Evolutionary conservation across 495 filamentous ascomycete genomes (phyloP).

Genomic region (Neurospora pannonica): DNA sequence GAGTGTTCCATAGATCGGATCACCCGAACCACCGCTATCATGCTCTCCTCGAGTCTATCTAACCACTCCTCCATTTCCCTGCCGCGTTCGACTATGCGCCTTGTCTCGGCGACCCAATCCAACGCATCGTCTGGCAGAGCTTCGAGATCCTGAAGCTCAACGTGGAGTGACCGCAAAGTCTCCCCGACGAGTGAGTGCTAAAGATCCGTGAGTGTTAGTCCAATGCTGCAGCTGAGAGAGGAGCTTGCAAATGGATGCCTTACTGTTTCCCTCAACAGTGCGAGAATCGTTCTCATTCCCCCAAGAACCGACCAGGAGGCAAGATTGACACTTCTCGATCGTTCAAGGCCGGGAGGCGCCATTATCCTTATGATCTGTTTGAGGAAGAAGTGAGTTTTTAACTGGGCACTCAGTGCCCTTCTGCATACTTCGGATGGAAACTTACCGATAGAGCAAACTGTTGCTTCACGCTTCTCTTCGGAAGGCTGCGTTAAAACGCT

Average conservation of each 20-base stretch:
- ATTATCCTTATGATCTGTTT: background rate
- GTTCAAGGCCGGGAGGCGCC: background rate
- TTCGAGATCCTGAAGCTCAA: background rate
- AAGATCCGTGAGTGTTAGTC: background rate
- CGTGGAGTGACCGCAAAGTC: background rate
- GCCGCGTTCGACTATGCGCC: rapidly evolving
- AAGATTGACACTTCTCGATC: background rate
- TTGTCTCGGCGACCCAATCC: background rate
- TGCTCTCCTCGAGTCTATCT: background rate
- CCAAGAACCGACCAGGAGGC: background rate
- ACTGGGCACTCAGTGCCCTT: background rate
- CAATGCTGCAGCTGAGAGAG: background rate
- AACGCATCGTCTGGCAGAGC: background rate
- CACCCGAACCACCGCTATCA: background rate
- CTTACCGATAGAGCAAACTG: background rate
- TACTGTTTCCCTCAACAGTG: background rate
- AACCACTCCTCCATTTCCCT: background rate
- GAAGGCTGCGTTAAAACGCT: background rate
- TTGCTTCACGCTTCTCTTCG: background rate
- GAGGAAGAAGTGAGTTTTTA: background rate
- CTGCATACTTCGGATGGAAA: background rate
- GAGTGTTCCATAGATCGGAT: background rate
- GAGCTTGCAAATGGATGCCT: background rate
- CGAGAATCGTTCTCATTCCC: background rate
- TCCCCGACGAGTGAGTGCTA: background rate